Evolutionary conservation across 2,329 filamentous ascomycete species (phyloP).

Genomic region (Stagonosporopsis chrysanthemi): DNA sequence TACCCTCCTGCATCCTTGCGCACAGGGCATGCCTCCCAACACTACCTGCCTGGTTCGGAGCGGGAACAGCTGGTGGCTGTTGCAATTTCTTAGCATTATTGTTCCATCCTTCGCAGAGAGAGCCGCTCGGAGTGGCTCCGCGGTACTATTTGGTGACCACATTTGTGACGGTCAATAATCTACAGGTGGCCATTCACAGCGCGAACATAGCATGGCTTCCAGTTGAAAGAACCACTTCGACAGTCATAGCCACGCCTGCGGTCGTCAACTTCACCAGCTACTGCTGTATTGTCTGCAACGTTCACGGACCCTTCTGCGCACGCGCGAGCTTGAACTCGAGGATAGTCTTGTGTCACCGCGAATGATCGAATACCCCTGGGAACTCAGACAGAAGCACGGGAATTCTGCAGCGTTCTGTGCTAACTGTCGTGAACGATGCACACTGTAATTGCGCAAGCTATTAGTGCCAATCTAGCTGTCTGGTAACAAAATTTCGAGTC

Average conservation of each 20-base stretch:
- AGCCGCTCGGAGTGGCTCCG: not conserved
- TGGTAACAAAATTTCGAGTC: not conserved
- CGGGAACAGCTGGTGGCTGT: not conserved
- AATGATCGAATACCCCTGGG: no score
- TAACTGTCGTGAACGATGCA: not conserved
- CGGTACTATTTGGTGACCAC: not conserved
- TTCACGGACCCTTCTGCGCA: no score
- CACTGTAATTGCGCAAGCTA: no score
- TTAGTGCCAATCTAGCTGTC: no score
- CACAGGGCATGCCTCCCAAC: not conserved
- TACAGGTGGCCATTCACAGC: not conserved
- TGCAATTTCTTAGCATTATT: not conserved
- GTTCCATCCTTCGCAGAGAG: not conserved
- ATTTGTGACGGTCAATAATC: not conserved
- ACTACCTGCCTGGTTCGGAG: slow-evolving; percentile 15
- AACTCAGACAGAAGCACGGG: no score
- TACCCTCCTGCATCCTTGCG: not conserved
- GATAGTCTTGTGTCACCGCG: no score
- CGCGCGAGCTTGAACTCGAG: no score
- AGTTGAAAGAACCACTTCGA: no score
- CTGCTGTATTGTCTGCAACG: not conserved
- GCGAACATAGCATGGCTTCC: not conserved
- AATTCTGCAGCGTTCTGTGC: not conserved
- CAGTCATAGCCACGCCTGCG: no score
- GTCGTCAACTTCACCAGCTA: not conserved